Evolutionary conservation across 2,329 filamentous ascomycete genomes (phyloP).

Genomic region (Botrytis squamosa): DNA sequence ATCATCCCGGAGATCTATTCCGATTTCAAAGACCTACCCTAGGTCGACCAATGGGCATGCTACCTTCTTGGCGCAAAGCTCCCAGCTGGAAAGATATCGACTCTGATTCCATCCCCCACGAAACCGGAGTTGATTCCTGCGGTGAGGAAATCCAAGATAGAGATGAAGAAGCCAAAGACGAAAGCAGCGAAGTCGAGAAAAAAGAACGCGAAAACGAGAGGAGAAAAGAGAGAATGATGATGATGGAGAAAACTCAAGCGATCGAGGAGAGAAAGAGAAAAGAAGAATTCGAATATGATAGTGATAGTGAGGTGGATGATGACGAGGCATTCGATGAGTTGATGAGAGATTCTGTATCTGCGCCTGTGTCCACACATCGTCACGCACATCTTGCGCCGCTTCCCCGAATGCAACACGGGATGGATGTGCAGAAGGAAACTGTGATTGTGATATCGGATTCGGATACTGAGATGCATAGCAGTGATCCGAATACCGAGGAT

Average conservation of each 20-base stretch:
- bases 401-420: neutral
- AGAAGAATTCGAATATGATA: constrained; percentile 15
- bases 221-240: neutral
- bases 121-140: neutral
- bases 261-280: neutral
- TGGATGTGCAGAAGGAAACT: neutral
- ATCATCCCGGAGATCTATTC: constrained; percentile 17
- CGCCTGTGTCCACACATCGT: neutral
- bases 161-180: neutral
- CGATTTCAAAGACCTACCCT: constrained; percentile 24
- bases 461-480: neutral
- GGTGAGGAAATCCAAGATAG: neutral
- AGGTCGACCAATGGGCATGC: constrained; percentile 27
- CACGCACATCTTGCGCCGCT: neutral
- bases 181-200: neutral
- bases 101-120: neutral
- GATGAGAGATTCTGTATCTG: neutral
- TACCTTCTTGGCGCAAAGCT: constrained; percentile 23
- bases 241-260: neutral
- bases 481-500: neutral
- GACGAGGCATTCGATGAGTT: neutral
- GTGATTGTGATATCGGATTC: constrained; percentile 8
- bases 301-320: constrained; percentile 19
- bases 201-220: constrained; percentile 3
- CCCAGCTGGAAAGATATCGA: constrained; percentile 5